phyloP scores from a whole-genome alignment of 1,284 basidiomycete genomes.

The Tylopilus sp. region DNA sequence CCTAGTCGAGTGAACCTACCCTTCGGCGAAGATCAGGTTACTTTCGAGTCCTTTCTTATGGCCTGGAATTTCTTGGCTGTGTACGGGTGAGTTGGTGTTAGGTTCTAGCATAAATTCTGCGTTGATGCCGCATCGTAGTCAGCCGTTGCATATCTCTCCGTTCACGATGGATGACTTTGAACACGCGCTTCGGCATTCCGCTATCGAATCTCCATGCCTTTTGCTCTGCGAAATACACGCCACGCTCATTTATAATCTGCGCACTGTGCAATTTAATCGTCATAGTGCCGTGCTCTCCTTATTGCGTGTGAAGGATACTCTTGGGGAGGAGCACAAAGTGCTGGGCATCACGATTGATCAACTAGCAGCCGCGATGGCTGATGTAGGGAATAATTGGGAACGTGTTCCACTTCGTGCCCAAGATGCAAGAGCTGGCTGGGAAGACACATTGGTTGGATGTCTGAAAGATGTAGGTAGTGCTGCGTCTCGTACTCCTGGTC shows the following conservation, averaged over 20 bases:
- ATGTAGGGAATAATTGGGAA: slow-evolving; percentile 78
- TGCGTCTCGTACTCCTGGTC: slow-evolving; percentile 1
- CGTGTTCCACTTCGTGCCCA: slow-evolving; percentile 60
- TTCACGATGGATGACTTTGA: slow-evolving; percentile 95
- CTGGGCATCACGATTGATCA: slow-evolving; percentile 56
- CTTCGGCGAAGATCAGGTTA: slow-evolving; percentile 63
- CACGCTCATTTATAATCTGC: slow-evolving; percentile 81
- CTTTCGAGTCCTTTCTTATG: slow-evolving; percentile 83
- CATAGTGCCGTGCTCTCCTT: slow-evolving; percentile 69
- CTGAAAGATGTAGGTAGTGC: slow-evolving; percentile 72
- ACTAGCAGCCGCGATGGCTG: slow-evolving; percentile 59
- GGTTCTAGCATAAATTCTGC: background rate
- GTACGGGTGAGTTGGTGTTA: slow-evolving; percentile 64
- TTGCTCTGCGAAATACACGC: slow-evolving; percentile 88
- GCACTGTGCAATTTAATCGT: slow-evolving; percentile 68
- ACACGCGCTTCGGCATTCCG: slow-evolving; percentile 75
- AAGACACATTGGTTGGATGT: slow-evolving; percentile 80
- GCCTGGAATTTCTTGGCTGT: slow-evolving; percentile 91
- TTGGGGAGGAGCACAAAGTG: slow-evolving; percentile 39
- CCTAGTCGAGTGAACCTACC: slow-evolving; percentile 63
- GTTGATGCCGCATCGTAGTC: slow-evolving; percentile 41
- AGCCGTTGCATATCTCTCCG: slow-evolving; percentile 82
- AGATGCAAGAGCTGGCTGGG: slow-evolving; percentile 75
- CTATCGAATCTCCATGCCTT: slow-evolving; percentile 64
- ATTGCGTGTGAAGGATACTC: slow-evolving; percentile 41